Percentiles rank a stretch among this genome's conserved stretches.
phyloP scores from a whole-genome alignment of 2,329 filamentous ascomycete species.

The Plectosphaerella plurivora region DNA sequence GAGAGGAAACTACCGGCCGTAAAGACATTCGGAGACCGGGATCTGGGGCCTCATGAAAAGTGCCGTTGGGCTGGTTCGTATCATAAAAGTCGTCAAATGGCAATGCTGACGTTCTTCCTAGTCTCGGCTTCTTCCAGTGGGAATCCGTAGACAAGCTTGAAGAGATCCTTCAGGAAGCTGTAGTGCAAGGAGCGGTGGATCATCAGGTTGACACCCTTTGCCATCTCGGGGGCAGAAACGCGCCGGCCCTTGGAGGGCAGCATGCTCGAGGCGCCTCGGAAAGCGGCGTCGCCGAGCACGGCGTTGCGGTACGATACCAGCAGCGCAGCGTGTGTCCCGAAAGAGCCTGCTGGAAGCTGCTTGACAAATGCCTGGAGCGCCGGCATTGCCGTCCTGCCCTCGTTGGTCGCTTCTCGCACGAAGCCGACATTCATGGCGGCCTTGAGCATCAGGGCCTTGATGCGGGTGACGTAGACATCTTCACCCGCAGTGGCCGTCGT shows the following conservation, averaged over 20 bases:
- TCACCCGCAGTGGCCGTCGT: conserved; percentile 66
- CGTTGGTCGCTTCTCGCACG: conserved; percentile 50
- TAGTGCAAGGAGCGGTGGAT: conserved; percentile 66
- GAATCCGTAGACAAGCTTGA: conserved; percentile 79
- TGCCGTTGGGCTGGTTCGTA: too few relatives aligned
- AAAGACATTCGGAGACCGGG: too few relatives aligned
- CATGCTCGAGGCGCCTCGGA: conserved; percentile 46
- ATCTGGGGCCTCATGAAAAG: too few relatives aligned
- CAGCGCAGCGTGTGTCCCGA: conserved; percentile 67
- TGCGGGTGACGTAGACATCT: conserved; percentile 70
- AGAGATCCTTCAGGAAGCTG: conserved; percentile 76
- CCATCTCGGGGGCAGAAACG: conserved; percentile 69
- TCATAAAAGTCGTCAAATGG: conserved; percentile 32
- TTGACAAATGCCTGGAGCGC: conserved; percentile 73
- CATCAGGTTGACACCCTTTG: conserved; percentile 75
- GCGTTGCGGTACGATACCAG: conserved; percentile 78
- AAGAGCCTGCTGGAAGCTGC: conserved; percentile 68
- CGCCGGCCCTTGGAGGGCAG: conserved; percentile 55
- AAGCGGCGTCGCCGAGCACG: conserved; percentile 67
- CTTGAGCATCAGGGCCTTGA: conserved; percentile 77
- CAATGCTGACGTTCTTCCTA: conserved; percentile 61
- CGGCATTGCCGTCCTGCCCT: conserved; percentile 38
- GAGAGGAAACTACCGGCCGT: too few relatives aligned
- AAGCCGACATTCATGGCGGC: conserved; percentile 84
- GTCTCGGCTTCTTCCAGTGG: conserved; percentile 71